Evolutionary conservation across 2,329 filamentous ascomycete species (phyloP), one percentile per base, ranked within the genome.

Genomic region (Colletotrichum cuscutae): DNA sequence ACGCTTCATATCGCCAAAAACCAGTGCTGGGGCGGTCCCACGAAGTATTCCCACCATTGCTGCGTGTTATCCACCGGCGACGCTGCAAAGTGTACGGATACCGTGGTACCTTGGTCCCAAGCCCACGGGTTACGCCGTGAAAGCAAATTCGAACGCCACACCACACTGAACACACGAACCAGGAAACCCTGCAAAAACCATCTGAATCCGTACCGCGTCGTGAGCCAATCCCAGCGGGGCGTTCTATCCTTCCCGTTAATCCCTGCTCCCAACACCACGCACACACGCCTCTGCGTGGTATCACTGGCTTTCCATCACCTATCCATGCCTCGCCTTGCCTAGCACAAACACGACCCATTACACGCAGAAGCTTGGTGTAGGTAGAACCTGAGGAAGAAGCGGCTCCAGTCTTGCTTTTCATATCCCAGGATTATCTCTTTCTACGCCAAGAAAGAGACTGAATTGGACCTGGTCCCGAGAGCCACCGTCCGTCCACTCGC

Each of bases 171-270:
- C 56, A 59, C 49, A 62, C 49, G 42, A 52, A 58, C 13, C 57
- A 70, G 37, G 28, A 30, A 57, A 8, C 22, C 24, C 24, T 22
- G 30, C 28, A 19, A 59, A 24, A 22, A 60, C 28, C 57, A 60
- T 22, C 57, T 49, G 42, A 49, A 49, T 9, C 59, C 59, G 59
- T 58, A 73, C 61, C 71, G 67, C 67, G 71, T 71, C 52, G 66
- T 63, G 5, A 24, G 30, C 71, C 71, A 73, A 73, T 73, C 57
- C 24, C 56, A 53, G 37, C 56, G 6, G 37, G 37, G 28, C 68
- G 52, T 32, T n/a, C 42, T 32, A 19, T 54, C 28, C 61, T 58
- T 65, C 67, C 67, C 67, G 66, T 61, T 67, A 42, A 62, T 67
- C 71, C 70, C 70, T 72, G 70, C 61, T 32, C 57, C 32, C 54